These are phyloP conservation scores for Parathielavia appendiculata DNA, from an alignment of 495 filamentous ascomycete species.

Conservation along the genomic window DNA sequence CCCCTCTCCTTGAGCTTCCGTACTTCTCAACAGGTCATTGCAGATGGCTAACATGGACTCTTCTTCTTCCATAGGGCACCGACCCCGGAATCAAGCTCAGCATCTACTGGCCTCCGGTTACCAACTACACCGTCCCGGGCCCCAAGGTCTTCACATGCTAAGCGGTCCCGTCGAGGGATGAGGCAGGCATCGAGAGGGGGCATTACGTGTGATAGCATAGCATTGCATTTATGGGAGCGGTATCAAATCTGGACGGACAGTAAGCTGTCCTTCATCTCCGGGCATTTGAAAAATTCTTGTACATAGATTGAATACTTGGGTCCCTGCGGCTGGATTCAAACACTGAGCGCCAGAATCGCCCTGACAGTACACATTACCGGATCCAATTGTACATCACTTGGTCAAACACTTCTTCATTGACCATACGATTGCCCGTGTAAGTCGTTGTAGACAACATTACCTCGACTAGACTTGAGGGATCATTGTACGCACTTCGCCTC, in stretches of 20 bases:
- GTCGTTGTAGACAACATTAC: no score
- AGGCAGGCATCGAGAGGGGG: not conserved
- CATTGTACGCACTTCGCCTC: no score
- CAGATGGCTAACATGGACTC: not conserved
- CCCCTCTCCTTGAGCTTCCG: no score
- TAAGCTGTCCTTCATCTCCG: not conserved
- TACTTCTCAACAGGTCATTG: not conserved
- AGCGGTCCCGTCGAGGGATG: not conserved
- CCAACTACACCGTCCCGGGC: constrained; percentile 38
- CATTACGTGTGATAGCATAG: not conserved
- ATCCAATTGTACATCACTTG: no score
- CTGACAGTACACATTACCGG: not conserved
- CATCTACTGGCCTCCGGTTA: constrained; percentile 41
- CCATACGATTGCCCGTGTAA: no score
- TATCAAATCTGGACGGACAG: not conserved
- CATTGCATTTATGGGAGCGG: not conserved
- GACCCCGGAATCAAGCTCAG: constrained; percentile 46
- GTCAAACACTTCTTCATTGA: no score
- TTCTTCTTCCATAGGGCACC: constrained; percentile 17
- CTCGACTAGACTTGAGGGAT: no score
- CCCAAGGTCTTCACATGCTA: constrained; percentile 35
- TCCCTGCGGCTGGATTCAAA: not conserved
- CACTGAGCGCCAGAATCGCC: not conserved
- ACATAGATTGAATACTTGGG: not conserved
- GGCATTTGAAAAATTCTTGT: constrained; percentile 7